Evolutionary conservation across 805 yeast genomes (phyloP).

Genomic region (Maudiozyma pseudohumilis): DNA sequence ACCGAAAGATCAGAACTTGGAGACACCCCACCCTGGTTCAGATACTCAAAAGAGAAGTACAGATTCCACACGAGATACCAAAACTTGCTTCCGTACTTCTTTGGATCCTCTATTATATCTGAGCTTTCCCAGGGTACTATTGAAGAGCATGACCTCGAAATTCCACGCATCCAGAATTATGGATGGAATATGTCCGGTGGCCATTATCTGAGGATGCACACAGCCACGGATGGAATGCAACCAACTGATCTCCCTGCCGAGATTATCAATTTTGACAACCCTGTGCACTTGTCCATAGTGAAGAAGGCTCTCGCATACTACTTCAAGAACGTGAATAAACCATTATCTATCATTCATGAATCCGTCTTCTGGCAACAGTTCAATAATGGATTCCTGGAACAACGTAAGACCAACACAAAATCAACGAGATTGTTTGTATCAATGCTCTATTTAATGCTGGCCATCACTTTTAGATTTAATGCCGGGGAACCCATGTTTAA

Average conservation of each 20-base stretch:
- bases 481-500: constrained; percentile 26
- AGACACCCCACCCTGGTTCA: constrained; percentile 17
- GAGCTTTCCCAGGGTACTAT: constrained; percentile 29
- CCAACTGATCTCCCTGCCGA: constrained; percentile 23
- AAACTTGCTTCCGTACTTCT: constrained; percentile 32
- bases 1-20: neutral
- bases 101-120: constrained; percentile 30
- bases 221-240: neutral
- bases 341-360: constrained; percentile 45
- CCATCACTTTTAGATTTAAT: constrained; percentile 41
- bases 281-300: constrained; percentile 19
- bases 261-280: constrained; percentile 15
- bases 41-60: constrained; percentile 35
- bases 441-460: constrained; percentile 38
- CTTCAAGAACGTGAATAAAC: constrained; percentile 42
- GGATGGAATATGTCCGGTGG: constrained; percentile 62
- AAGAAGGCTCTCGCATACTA: constrained; percentile 29
- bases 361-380: constrained; percentile 43
- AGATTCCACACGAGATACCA: constrained; percentile 40
- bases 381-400: constrained; percentile 19
- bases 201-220: constrained; percentile 34
- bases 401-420: constrained; percentile 20
- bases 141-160: constrained; percentile 25
- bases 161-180: constrained; percentile 51
- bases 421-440: constrained; percentile 43